Evolutionary conservation across 2,329 filamentous ascomycete species (phyloP).

Genomic region (Zalaria obscura): DNA sequence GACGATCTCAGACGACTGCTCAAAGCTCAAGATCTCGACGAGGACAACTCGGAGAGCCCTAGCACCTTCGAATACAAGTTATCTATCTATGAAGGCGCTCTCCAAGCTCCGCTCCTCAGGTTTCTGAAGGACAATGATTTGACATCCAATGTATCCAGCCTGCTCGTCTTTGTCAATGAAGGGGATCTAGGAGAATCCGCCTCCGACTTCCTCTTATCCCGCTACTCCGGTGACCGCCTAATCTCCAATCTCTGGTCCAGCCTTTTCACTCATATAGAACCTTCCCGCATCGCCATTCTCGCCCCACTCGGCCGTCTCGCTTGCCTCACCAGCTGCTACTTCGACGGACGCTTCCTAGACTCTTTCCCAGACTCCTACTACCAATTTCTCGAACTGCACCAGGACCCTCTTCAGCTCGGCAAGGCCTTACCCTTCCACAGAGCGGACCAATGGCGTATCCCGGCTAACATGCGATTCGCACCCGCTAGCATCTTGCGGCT

Average conservation of each 20-base stretch:
- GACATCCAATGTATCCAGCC: too few relatives aligned
- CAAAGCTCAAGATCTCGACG: too few relatives aligned
- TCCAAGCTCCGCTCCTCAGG: too few relatives aligned
- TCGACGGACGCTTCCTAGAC: slow-evolving; percentile 31
- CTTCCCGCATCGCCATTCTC: slow-evolving; percentile 18
- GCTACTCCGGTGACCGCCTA: too few relatives aligned
- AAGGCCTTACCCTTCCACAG: not conserved
- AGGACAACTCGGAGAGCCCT: too few relatives aligned
- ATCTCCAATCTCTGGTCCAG: not conserved
- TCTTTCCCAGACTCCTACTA: slow-evolving; percentile 17
- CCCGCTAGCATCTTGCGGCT: slow-evolving; percentile 35
- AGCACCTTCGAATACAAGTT: too few relatives aligned
- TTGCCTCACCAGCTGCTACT: slow-evolving; percentile 41
- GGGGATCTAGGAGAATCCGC: too few relatives aligned
- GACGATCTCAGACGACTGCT: too few relatives aligned
- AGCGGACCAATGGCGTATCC: slow-evolving; percentile 2
- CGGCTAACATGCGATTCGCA: slow-evolving; percentile 9
- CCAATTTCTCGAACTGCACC: slow-evolving; percentile 13
- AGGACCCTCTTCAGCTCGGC: not conserved
- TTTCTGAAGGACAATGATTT: too few relatives aligned
- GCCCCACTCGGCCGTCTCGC: slow-evolving; percentile 50
- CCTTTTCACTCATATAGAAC: not conserved
- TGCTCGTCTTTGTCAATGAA: not conserved
- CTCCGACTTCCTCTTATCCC: too few relatives aligned
- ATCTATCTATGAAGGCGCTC: too few relatives aligned